These are phyloP conservation scores for Hansfordia pulvinata DNA, from an alignment of 2,329 filamentous ascomycete species.

Conservation along the genomic window DNA sequence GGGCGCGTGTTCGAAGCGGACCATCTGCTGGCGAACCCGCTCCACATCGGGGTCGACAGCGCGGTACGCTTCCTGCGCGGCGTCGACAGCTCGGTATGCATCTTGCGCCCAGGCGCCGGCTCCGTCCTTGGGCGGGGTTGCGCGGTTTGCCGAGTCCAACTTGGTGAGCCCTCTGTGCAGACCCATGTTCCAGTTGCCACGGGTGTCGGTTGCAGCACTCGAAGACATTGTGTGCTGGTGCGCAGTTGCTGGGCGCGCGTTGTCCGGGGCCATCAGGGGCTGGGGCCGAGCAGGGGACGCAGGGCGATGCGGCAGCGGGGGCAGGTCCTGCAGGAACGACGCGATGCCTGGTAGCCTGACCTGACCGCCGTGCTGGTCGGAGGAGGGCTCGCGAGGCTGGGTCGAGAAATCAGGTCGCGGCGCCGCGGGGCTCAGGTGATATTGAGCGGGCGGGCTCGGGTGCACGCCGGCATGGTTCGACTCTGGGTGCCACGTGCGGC, in stretches of 20 bases:
- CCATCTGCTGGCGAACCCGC: conserved; percentile 24
- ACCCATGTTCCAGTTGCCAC: conserved; percentile 53
- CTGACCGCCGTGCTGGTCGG: conserved; percentile 27
- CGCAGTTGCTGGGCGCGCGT: conserved; percentile 25
- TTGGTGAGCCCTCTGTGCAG: conserved; percentile 53
- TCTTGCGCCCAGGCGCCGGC: conserved; percentile 44
- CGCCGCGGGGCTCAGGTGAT: conserved; percentile 62
- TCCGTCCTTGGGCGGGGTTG: conserved; percentile 34
- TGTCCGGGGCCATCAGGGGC: conserved; percentile 50
- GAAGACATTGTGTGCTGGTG: conserved; percentile 37
- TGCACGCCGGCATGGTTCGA: conserved; percentile 42
- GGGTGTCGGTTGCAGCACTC: too few species aligned
- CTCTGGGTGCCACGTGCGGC: conserved; percentile 85
- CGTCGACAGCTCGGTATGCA: conserved; percentile 38
- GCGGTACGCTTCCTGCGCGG: conserved; percentile 41
- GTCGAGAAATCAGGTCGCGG: conserved; percentile 47
- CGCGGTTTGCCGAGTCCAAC: conserved; percentile 38
- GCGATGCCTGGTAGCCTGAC: conserved; percentile 79
- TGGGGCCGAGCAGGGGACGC: conserved; percentile 49
- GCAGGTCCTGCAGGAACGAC: too few species aligned
- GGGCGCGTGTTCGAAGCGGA: conserved; percentile 35
- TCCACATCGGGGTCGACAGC: too few species aligned
- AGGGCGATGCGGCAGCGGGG: conserved; percentile 54
- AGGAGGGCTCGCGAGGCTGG: conserved; percentile 36
- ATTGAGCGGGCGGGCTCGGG: conserved; percentile 43